phyloP scores from a whole-genome alignment of 495 filamentous ascomycete genomes.

The Geoglossum glabrum region DNA sequence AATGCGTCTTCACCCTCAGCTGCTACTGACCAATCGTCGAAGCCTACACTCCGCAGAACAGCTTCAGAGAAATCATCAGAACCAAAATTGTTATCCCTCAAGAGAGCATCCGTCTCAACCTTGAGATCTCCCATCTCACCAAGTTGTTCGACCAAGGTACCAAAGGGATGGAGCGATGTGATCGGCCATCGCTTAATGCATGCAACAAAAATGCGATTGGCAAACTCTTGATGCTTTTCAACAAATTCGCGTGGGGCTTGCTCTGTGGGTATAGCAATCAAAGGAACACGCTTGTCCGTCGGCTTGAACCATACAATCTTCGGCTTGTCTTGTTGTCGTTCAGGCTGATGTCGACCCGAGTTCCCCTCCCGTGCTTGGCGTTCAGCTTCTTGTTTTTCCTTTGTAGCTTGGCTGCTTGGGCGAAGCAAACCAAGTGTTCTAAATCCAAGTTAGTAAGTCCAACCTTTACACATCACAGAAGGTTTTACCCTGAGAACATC shows the following conservation, averaged over 20 bases:
- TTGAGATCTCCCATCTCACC: conserved; percentile 93
- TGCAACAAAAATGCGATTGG: conserved; percentile 92
- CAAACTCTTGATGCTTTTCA: conserved; percentile 93
- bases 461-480: not conserved
- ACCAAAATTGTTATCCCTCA: conserved; percentile 95
- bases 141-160: conserved; percentile 89
- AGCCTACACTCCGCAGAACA: conserved; percentile 76
- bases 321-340: conserved; percentile 83
- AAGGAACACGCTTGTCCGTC: conserved; percentile 91
- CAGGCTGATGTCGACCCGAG: conserved; percentile 52
- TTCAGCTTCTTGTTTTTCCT: conserved; percentile 98
- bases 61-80: conserved; percentile 96
- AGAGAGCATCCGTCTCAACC: conserved; percentile 90
- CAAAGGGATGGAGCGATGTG: conserved; percentile 96
- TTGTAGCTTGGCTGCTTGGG: conserved; percentile 95
- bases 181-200: conserved; percentile 99
- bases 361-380: conserved; percentile 74
- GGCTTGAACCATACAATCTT: conserved; percentile 99
- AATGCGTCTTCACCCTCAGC: conserved; percentile 62
- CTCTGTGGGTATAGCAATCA: conserved; percentile 96
- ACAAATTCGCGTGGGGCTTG: conserved; percentile 96
- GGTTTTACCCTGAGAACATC: conserved; percentile 75
- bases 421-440: conserved; percentile 74
- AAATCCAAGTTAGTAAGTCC: not conserved
- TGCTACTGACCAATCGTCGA: conserved; percentile 73